These are phyloP conservation scores for Tolypocladium endophyticum DNA, from an alignment of 2,329 filamentous ascomycete genomes.

Conservation along the genomic window DNA sequence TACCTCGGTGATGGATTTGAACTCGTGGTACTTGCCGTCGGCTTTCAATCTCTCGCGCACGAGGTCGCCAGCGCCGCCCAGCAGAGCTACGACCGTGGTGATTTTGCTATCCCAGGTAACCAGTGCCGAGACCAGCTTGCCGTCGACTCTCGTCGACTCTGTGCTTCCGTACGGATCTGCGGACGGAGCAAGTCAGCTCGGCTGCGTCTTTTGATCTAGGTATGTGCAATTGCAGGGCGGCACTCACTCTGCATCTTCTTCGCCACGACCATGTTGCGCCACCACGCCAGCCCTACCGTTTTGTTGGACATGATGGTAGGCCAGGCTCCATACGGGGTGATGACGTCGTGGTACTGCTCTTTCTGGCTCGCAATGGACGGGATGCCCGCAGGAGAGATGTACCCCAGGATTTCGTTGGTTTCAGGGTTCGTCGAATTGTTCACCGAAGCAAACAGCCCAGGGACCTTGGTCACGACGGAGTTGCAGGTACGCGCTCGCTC, in stretches of 20 bases:
- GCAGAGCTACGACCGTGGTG: constrained; percentile 25
- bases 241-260: constrained; percentile 33
- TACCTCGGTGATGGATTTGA: constrained; percentile 18
- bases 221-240: not conserved
- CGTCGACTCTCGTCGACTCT: constrained; percentile 27
- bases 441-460: constrained; percentile 30
- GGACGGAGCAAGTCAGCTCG: not conserved
- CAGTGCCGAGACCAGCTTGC: constrained; percentile 25
- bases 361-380: constrained; percentile 27
- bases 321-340: constrained; percentile 29
- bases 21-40: constrained; percentile 26
- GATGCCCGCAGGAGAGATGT: constrained; percentile 30
- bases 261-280: constrained; percentile 27
- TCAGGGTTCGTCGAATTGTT: constrained; percentile 28
- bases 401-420: constrained; percentile 24
- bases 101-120: constrained; percentile 34
- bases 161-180: constrained; percentile 29
- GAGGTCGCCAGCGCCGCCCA: constrained; percentile 26
- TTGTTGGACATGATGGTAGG: constrained; percentile 26
- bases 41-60: constrained; percentile 25
- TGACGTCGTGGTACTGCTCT: constrained; percentile 27
- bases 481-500: constrained; percentile 31
- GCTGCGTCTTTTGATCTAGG: not conserved
- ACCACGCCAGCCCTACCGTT: constrained; percentile 28
- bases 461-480: constrained; percentile 22